Evolutionary conservation across 2,329 filamentous ascomycete species (phyloP).

Genomic region (Mycogone perniciosa): DNA sequence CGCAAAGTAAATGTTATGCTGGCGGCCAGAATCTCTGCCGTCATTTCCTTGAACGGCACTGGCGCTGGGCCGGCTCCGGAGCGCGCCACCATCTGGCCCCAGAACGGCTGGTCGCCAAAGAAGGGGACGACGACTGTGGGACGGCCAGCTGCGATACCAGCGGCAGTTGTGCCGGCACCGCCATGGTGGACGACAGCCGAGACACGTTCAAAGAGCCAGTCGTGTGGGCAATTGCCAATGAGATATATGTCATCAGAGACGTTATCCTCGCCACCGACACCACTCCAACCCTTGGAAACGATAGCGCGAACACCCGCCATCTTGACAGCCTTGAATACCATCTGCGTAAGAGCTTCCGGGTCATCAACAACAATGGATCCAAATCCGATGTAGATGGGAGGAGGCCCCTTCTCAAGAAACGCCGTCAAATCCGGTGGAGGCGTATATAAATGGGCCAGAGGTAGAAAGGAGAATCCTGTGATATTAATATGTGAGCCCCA

Average conservation of each 20-base stretch:
- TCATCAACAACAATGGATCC: slow-evolving; percentile 62
- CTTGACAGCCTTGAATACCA: slow-evolving; percentile 54
- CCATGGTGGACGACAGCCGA: slow-evolving; percentile 57
- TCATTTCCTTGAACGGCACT: slow-evolving; percentile 52
- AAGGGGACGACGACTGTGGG: slow-evolving; percentile 62
- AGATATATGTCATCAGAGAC: slow-evolving; percentile 48
- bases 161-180: slow-evolving; percentile 59
- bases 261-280: slow-evolving; percentile 43
- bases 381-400: slow-evolving; percentile 61
- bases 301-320: slow-evolving; percentile 52
- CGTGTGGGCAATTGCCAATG: slow-evolving; percentile 59
- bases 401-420: slow-evolving; percentile 50
- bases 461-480: slow-evolving; percentile 57
- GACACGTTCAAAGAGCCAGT: slow-evolving; percentile 58
- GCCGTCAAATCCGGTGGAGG: slow-evolving; percentile 46
- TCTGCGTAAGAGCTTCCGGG: slow-evolving; percentile 48
- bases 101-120: slow-evolving; percentile 61
- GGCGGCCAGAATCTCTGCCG: slow-evolving; percentile 46
- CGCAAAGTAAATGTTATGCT: slow-evolving; percentile 48
- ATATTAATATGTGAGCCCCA: slow-evolving; percentile 55
- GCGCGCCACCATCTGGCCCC: slow-evolving; percentile 56
- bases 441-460: slow-evolving; percentile 44
- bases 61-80: slow-evolving; percentile 56
- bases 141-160: slow-evolving; percentile 51
- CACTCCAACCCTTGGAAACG: slow-evolving; percentile 60